Conservation (phyloP, 2,329 filamentous ascomycete genomes). For the Fusarium guadeloupense region DNA sequence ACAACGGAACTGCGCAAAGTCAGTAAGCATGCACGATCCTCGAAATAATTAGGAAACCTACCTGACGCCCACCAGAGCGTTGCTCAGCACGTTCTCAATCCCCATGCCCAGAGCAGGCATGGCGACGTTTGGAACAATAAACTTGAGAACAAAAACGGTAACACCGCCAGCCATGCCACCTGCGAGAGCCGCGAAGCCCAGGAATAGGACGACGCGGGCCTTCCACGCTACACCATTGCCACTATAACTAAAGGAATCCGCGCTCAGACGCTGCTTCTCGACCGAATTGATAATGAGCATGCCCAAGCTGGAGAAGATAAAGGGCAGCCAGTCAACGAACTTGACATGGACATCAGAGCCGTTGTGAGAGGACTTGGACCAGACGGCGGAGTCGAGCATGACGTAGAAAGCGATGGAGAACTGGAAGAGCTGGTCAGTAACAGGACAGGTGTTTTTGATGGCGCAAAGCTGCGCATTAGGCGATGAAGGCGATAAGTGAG, state of each 20-base stretch:
- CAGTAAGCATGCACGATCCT: constrained; percentile 12
- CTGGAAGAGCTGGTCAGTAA: constrained; percentile 44
- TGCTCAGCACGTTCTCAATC: constrained; percentile 72
- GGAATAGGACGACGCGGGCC: constrained; percentile 72
- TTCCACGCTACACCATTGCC: constrained; percentile 74
- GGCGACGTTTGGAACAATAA: constrained; percentile 63
- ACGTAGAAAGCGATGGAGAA: constrained; percentile 75
- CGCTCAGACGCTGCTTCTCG: constrained; percentile 71
- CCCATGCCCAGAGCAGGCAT: constrained; percentile 73
- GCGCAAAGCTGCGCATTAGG: neutral
- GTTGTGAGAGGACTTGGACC: constrained; percentile 70
- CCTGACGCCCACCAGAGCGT: constrained; percentile 70
- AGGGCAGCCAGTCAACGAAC: constrained; percentile 75
- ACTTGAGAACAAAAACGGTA: constrained; percentile 74
- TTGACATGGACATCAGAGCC: constrained; percentile 68
- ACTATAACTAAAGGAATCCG: constrained; percentile 70
- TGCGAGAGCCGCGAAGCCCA: constrained; percentile 71
- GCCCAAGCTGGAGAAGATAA: constrained; percentile 72
- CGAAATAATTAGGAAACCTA: constrained; percentile 44
- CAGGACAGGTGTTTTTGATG: too few species aligned
- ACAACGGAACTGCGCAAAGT: constrained; percentile 63
- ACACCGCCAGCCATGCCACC: constrained; percentile 75
- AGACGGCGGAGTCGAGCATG: constrained; percentile 73
- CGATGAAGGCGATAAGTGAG: neutral
- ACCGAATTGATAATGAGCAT: constrained; percentile 78